phyloP scores from a whole-genome alignment of 106 monocot genomes.

The Iris macrosiphon region DNA sequence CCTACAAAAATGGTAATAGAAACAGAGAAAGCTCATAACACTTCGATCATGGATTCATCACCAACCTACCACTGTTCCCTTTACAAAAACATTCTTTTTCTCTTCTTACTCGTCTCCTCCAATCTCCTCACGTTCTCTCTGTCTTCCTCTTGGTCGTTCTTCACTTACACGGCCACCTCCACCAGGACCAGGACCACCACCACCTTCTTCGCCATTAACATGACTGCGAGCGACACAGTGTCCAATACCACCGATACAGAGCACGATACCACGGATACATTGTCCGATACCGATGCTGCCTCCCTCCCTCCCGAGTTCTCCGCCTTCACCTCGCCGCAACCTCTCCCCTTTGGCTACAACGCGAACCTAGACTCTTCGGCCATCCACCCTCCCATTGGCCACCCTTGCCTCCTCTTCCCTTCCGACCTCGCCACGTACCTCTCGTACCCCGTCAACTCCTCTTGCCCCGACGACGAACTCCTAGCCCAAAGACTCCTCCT shows the following conservation, averaged over 20 bases:
- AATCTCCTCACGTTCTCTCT: conserved; percentile 23
- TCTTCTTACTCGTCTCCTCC: conserved; percentile 28
- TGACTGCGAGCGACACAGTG: neutral
- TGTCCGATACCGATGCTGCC: neutral
- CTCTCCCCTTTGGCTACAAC: conserved; percentile 50
- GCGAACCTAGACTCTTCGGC: conserved; percentile 25
- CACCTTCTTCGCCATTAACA: neutral
- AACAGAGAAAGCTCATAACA: neutral
- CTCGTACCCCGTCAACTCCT: conserved; percentile 37
- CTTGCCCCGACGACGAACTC: conserved; percentile 57
- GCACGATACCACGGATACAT: neutral
- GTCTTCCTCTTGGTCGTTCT: neutral
- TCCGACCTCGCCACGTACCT: conserved; percentile 27
- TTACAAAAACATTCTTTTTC: conserved; percentile 17
- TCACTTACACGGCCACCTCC: neutral
- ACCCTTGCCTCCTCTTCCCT: conserved; percentile 39
- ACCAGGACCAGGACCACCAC: conserved; percentile 1
- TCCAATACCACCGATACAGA: no score
- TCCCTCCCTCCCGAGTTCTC: conserved; percentile 35
- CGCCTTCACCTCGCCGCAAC: conserved; percentile 43
- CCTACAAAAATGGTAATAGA: neutral
- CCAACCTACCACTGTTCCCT: neutral
- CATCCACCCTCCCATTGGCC: conserved; percentile 38
- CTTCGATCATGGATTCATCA: neutral
- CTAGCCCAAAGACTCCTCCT: conserved; percentile 40